A percentile compares a stretch with the other conserved stretches of the same genome.
phyloP scores from a whole-genome alignment of 805 yeast genomes.

The Starmerella gropengiesseri region DNA sequence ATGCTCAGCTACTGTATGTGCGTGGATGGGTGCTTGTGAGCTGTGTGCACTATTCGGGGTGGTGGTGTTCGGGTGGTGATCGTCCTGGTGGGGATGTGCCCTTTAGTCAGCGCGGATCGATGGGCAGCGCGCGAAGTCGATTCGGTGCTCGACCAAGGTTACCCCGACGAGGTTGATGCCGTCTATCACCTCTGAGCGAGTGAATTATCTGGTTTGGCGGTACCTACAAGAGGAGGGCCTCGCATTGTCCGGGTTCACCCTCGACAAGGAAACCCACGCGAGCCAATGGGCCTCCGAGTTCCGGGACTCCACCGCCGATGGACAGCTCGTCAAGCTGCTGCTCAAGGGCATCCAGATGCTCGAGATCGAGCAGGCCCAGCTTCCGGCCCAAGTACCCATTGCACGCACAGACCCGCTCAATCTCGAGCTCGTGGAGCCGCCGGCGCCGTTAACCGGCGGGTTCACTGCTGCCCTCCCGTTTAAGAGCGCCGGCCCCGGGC shows the following conservation, averaged over 20 bases:
- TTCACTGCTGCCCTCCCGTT: background rate
- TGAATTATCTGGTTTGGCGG: slow-evolving; percentile 87
- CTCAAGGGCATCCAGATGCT: slow-evolving; percentile 77
- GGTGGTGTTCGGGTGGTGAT: too few relatives aligned
- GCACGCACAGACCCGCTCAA: background rate
- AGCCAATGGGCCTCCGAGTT: slow-evolving; percentile 43
- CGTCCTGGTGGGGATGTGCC: too few relatives aligned
- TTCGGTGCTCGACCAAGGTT: too few relatives aligned
- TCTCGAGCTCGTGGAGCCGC: background rate
- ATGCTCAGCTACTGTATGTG: too few relatives aligned
- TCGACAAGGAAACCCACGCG: slow-evolving; percentile 63
- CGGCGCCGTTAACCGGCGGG: background rate
- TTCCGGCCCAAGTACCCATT: background rate
- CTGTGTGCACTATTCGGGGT: too few relatives aligned
- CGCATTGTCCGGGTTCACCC: slow-evolving; percentile 67
- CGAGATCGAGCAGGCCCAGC: slow-evolving; percentile 43
- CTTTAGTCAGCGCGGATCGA: too few relatives aligned
- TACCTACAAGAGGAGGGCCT: slow-evolving; percentile 65
- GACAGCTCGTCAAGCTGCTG: slow-evolving; percentile 67
- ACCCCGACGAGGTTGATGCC: too few relatives aligned
- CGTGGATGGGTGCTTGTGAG: too few relatives aligned
- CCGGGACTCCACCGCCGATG: slow-evolving; percentile 52
- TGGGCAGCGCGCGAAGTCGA: too few relatives aligned
- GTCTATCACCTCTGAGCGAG: slow-evolving; percentile 56
- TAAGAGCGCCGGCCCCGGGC: background rate